Evolutionary conservation across 345 rosid species (phyloP).

Genomic region (Brassica carinata): DNA sequence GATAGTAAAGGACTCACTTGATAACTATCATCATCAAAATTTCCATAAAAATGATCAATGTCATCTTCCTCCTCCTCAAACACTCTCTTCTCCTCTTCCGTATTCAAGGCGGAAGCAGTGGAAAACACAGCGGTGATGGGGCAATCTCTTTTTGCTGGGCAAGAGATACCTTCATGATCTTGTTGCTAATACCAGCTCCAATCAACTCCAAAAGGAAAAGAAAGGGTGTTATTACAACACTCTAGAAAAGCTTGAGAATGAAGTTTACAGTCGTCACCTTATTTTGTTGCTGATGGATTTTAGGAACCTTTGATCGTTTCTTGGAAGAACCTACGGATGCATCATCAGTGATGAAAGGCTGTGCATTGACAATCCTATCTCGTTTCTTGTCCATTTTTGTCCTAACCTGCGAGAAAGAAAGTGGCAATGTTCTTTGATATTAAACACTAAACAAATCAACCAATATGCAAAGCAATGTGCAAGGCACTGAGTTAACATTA

Average conservation of each 20-base stretch:
- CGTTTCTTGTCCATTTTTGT: constrained; percentile 52
- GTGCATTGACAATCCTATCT: constrained; percentile 61
- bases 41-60: constrained; percentile 65
- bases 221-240: background rate
- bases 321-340: constrained; percentile 50
- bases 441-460: no score
- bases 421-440: no score
- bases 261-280: constrained; percentile 37
- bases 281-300: constrained; percentile 62
- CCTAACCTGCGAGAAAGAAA: no score
- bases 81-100: constrained; percentile 40
- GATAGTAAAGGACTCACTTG: background rate
- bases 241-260: background rate
- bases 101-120: constrained; percentile 25
- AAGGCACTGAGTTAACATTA: no score
- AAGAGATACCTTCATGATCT: constrained; percentile 82
- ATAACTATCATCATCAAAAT: constrained; percentile 45
- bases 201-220: constrained; percentile 45
- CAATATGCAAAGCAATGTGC: no score
- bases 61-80: constrained; percentile 55
- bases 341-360: constrained; percentile 58
- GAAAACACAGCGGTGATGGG: background rate
- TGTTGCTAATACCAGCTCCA: constrained; percentile 69
- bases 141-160: constrained; percentile 79
- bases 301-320: constrained; percentile 64